Evolutionary conservation across 2,329 filamentous ascomycete genomes (phyloP).

Genomic region (Dothistroma septosporum): DNA sequence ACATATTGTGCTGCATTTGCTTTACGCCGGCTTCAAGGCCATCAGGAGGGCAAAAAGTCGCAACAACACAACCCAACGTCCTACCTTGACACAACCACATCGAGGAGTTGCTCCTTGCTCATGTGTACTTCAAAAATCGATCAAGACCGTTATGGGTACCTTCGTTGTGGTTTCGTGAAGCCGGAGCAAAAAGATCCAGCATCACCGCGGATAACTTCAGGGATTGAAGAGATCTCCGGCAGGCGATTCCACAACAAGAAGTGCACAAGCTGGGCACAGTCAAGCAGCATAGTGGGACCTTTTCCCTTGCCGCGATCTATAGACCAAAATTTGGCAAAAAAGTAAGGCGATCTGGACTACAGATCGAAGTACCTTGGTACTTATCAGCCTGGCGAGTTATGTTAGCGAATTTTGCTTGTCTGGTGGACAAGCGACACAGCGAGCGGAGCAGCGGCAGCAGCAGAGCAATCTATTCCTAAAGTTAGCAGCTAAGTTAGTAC

Average conservation of each 20-base stretch:
- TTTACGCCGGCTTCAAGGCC: background rate
- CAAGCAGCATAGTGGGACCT: background rate
- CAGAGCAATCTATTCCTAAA: no score
- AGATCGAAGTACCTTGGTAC: no score
- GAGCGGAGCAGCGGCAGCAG: no score
- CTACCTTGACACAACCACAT: background rate
- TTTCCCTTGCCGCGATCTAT: background rate
- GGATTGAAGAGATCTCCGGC: background rate
- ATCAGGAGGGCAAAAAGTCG: background rate
- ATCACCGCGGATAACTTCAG: background rate
- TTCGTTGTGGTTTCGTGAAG: background rate
- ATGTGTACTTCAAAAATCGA: background rate
- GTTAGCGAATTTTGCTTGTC: no score
- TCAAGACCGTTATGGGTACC: background rate
- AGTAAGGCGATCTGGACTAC: no score
- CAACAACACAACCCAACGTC: background rate
- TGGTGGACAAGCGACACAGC: no score
- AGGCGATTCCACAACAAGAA: background rate
- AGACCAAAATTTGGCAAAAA: no score
- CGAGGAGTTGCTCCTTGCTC: background rate
- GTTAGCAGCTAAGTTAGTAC: background rate
- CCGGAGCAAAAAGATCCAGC: background rate
- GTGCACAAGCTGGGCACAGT: background rate
- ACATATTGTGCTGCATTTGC: background rate
- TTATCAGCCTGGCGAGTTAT: no score